Percentiles rank a stretch among this genome's conserved stretches.
These are phyloP conservation scores for Sugiyamaella neomexicana DNA, from an alignment of 1,139 yeast genomes.

Conservation along the genomic window DNA sequence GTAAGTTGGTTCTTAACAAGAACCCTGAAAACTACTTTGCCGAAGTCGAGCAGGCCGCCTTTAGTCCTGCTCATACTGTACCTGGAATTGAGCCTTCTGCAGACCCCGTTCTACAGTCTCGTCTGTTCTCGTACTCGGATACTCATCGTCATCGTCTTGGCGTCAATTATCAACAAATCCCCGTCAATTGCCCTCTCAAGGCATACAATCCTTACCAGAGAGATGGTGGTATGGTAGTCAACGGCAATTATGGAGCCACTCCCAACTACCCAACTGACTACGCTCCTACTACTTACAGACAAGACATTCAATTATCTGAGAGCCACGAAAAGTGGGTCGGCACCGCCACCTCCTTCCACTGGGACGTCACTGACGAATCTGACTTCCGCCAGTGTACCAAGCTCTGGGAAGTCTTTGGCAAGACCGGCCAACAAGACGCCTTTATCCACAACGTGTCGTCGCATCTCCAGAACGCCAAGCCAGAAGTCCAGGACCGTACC, in stretches of 20 bases:
- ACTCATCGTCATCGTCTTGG: slow-evolving; percentile 74
- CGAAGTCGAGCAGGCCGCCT: slow-evolving; percentile 80
- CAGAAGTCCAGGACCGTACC: slow-evolving; percentile 76
- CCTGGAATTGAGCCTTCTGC: slow-evolving; percentile 85
- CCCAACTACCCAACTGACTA: slow-evolving; percentile 62
- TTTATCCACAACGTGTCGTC: slow-evolving; percentile 81
- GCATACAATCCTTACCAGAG: slow-evolving; percentile 53
- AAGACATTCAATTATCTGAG: slow-evolving; percentile 45
- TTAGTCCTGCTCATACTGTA: slow-evolving; percentile 79
- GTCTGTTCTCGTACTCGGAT: slow-evolving; percentile 83
- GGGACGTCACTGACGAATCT: slow-evolving; percentile 64
- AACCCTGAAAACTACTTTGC: slow-evolving; percentile 79
- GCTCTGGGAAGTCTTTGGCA: slow-evolving; percentile 69
- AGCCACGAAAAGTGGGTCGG: slow-evolving; percentile 88
- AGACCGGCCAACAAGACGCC: slow-evolving; percentile 64
- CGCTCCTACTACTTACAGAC: slow-evolving; percentile 50
- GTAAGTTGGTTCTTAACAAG: slow-evolving; percentile 65
- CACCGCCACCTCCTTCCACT: slow-evolving; percentile 84
- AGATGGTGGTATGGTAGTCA: slow-evolving; percentile 83
- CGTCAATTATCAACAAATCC: slow-evolving; percentile 67
- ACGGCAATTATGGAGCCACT: slow-evolving; percentile 73
- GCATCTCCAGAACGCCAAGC: slow-evolving; percentile 69
- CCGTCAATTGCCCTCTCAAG: slow-evolving; percentile 58
- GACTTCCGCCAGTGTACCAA: slow-evolving; percentile 67
- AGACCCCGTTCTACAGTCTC: slow-evolving; percentile 83